A percentile compares a stretch with the other conserved stretches of the same genome.
These are phyloP conservation scores for Neofusicoccum sp. DNA, from an alignment of 2,329 filamentous ascomycete species.

Conservation along the genomic window DNA sequence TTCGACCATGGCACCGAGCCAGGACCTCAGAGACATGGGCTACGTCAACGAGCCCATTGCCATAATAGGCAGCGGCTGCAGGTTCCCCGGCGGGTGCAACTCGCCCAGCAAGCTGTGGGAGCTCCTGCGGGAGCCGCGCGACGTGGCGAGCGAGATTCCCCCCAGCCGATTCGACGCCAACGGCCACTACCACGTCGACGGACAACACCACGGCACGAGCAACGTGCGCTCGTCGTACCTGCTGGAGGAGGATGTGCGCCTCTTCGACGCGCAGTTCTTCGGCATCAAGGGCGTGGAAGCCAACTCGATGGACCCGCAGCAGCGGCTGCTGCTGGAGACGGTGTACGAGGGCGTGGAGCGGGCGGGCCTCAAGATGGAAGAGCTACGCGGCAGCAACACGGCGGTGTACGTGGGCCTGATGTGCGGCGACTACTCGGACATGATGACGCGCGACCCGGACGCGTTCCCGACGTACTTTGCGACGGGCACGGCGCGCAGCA, in stretches of 20 bases:
- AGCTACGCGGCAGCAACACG: conserved; percentile 29
- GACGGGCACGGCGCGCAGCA: conserved; percentile 33
- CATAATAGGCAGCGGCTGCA: conserved; percentile 39
- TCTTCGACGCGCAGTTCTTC: conserved; percentile 33
- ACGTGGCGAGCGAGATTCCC: conserved; percentile 35
- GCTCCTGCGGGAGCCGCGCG: conserved; percentile 33
- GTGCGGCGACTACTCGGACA: neutral
- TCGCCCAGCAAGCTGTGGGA: conserved; percentile 39
- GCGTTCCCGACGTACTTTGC: conserved; percentile 26
- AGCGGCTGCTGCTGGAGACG: conserved; percentile 25
- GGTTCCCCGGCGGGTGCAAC: conserved; percentile 34
- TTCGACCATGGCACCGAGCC: no score
- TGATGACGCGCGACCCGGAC: neutral
- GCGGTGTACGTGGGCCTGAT: conserved; percentile 30
- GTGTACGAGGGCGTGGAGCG: conserved; percentile 26
- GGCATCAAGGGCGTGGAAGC: conserved; percentile 26
- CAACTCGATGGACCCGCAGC: conserved; percentile 27
- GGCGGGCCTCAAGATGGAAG: conserved; percentile 25
- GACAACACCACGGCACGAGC: conserved; percentile 23
- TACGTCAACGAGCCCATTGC: conserved; percentile 22
- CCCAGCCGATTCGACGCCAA: conserved; percentile 33
- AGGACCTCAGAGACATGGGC: no score
- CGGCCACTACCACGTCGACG: conserved; percentile 25
- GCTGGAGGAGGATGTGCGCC: conserved; percentile 23
- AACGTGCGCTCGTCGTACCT: conserved; percentile 34